Evolutionary conservation across 2,329 filamentous ascomycete genomes (phyloP), one percentile per base, ranked within the genome.

Genomic region (Zymoseptoria brevis): DNA sequence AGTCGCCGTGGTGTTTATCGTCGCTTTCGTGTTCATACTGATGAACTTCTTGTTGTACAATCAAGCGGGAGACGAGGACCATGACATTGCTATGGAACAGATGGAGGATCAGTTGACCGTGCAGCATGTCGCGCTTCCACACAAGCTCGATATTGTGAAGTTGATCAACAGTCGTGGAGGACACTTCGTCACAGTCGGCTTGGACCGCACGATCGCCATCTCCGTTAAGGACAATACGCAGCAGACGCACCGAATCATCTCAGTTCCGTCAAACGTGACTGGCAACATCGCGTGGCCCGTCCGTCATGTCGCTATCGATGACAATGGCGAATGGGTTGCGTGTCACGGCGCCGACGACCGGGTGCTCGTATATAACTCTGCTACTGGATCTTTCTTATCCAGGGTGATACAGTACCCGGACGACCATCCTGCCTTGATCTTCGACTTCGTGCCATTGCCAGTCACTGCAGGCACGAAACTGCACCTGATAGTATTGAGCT

Each of bases 31-130:
- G 24, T 84, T 84, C 1, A 74, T 91, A 7, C 77, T 92, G 7
- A 89, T 89, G 77, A 89, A 86, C 62, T 89, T 88, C 66, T 77
- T 93, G 5, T 76, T 93, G 0, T 88, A 84, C 81, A 85, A 86
- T 59, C 84, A 87, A 57, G 67, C 77, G 22, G 74, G 76, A 13
- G 72, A 76, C 41, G 75, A 76, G 35, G 69, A 72, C 19, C 66
- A 68, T 16, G 73, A 77, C 19, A 74, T 75, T 13, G 77, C 79
- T 1, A 74, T 75, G 6, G 76, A 80, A 8, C 74, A 78, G 4
- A 77, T 80, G 6, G 75, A 78, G 48, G 77, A 82, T 0, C 73
- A 81, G 1, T 73, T 92, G 11, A 81, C 80, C 0, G 78, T 89
- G 53, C 81, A 81, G 55, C 84, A 83, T 1, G 71, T 91, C 9